These are phyloP conservation scores for Fusarium sarcochroum DNA, from an alignment of 2,329 filamentous ascomycete genomes.

Conservation along the genomic window DNA sequence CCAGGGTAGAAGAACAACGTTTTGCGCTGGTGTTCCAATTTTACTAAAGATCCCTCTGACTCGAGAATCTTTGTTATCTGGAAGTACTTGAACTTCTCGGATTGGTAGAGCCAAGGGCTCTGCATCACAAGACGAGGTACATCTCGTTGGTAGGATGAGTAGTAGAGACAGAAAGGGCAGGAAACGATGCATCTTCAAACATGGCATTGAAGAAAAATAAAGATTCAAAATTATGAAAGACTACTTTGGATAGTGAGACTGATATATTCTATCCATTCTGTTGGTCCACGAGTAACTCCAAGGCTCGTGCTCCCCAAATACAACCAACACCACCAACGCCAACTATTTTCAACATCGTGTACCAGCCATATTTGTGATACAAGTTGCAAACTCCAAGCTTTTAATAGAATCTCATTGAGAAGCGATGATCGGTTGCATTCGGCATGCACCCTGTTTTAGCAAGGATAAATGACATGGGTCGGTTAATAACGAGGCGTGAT, in stretches of 20 bases:
- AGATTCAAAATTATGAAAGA: background rate
- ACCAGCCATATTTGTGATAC: background rate
- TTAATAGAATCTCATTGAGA: background rate
- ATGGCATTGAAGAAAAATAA: background rate
- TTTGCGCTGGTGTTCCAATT: conserved; percentile 48
- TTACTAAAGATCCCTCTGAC: conserved; percentile 49
- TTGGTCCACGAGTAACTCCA: background rate
- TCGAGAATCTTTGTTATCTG: conserved; percentile 43
- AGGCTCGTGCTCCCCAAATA: background rate
- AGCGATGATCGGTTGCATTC: background rate
- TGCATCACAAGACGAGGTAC: conserved; percentile 30
- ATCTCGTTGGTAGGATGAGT: background rate
- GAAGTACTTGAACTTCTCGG: conserved; percentile 43
- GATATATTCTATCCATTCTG: background rate
- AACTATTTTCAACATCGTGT: background rate
- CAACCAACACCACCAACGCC: conserved; percentile 2
- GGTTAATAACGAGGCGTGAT: background rate
- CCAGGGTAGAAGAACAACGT: conserved; percentile 52
- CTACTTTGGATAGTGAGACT: background rate
- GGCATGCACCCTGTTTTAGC: background rate
- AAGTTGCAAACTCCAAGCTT: background rate
- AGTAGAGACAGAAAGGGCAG: background rate
- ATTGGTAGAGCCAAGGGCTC: conserved; percentile 32
- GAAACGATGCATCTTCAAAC: conserved; percentile 15
- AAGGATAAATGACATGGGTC: background rate